These are phyloP conservation scores for Scleroderma bovista DNA, from an alignment of 768 basidiomycete species.

Conservation along the genomic window DNA sequence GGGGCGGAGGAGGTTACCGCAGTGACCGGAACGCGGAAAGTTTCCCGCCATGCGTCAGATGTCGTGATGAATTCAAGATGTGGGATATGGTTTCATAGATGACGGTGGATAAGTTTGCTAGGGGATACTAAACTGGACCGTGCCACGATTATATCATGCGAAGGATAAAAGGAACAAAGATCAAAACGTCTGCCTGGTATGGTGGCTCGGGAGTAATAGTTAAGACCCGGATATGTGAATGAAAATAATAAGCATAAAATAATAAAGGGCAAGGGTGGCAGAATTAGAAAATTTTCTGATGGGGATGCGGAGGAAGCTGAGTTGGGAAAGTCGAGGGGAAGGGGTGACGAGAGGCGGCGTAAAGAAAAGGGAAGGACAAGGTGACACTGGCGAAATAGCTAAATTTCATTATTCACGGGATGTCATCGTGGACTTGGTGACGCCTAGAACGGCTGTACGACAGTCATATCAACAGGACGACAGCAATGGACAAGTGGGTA, in stretches of 20 bases:
- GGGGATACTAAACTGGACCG: not conserved
- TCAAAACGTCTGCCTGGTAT: not conserved
- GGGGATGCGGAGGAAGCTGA: not conserved
- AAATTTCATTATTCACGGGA: not conserved
- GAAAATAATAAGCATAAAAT: not conserved
- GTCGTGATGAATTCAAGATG: not conserved
- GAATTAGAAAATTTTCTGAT: not conserved
- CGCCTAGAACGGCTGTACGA: not conserved
- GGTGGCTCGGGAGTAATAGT: not conserved
- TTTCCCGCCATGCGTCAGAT: not conserved
- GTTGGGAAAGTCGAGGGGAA: not conserved
- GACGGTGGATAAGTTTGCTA: not conserved
- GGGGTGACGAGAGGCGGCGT: not conserved
- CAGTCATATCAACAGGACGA: conserved; percentile 1
- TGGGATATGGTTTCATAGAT: not conserved
- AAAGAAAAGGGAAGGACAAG: not conserved
- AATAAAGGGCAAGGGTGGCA: not conserved
- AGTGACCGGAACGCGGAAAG: not conserved
- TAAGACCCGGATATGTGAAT: not conserved
- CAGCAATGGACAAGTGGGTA: not conserved
- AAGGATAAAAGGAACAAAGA: not conserved
- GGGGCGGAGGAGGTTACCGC: not conserved
- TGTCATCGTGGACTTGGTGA: not conserved
- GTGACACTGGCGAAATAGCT: not conserved
- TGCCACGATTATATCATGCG: not conserved